Base-by-base conservation (phyloP, 75 land plant species). In the Azolla pinnata region DNA sequence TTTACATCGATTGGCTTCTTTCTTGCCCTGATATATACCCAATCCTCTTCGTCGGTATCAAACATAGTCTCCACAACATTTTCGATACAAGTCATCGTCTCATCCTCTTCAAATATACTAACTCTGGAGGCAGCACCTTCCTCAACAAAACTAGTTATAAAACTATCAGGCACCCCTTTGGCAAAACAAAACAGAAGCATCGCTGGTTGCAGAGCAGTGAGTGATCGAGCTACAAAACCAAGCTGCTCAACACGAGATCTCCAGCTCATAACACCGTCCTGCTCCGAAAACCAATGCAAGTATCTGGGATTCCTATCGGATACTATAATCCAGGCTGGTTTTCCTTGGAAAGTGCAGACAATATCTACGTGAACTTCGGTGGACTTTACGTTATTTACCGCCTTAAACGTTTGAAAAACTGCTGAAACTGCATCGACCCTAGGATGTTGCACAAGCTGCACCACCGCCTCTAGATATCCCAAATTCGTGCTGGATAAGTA, bases 321-420 rank as follows among this genome's bases (percentile, higher is more conserved):
- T 1, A 90, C 91, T 49, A 95, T 33, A 44, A 95, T 46, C 99
- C 99, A 95, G 0, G 74, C 82, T 4, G 99, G 82, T 28, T 57
- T 58, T 42, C 72, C 47, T 45, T 74, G 57, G 14, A 82, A 49
- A 42, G 79, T 78, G 44, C 97, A 77, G 12, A 86, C 73, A 5
- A 95, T 44, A 67, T 95, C 97, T 26, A 86, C 88, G 72, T 95
- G 85, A n/a, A 68, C 75, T 26, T 48, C 46, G 44, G 52, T 31
- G 29, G 34, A 33, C 27, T 28, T 24, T 18, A 31, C 19, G 20
- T 56, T 0, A 23, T 18, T 10, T 4, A 49, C 38, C 16, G 62
- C 18, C 33, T 66, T 67, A 45, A 92, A 56, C 0, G 71, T 71
- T 62, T 82, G 80, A 73, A 83, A 78, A 12, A 84, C 86, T 23